phyloP scores from a whole-genome alignment of 2,329 filamentous ascomycete genomes.

The Penicillium sp. region DNA sequence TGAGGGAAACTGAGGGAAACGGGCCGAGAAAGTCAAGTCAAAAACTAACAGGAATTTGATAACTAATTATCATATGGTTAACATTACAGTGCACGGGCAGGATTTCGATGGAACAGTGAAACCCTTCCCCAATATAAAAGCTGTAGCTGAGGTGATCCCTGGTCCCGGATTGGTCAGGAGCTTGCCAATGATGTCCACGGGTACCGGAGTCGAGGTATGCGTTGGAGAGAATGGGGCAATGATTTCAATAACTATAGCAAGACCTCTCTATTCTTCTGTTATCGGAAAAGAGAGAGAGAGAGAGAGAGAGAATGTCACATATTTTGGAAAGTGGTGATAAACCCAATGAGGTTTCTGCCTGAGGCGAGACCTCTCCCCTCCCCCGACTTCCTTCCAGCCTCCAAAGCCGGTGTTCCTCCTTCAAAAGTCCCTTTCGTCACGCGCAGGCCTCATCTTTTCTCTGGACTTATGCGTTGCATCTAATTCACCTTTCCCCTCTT shows the following conservation, averaged over 20 bases:
- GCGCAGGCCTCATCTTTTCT: background rate
- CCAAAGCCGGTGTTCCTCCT: background rate
- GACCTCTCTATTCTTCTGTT: too few relatives aligned
- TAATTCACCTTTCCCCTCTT: background rate
- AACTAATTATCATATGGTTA: background rate
- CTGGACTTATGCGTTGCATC: background rate
- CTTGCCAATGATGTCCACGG: constrained; percentile 14
- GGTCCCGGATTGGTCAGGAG: constrained; percentile 20
- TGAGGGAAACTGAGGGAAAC: too few relatives aligned
- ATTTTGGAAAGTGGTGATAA: background rate
- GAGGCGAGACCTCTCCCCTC: constrained; percentile 1
- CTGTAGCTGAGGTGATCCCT: constrained; percentile 5
- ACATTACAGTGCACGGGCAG: background rate
- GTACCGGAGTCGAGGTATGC: background rate
- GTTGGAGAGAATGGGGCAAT: background rate
- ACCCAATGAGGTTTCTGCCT: background rate
- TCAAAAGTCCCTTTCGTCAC: background rate
- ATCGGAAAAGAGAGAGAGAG: constrained; percentile 12
- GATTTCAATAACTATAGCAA: background rate
- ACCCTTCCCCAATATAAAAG: background rate
- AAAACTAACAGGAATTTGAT: too few relatives aligned
- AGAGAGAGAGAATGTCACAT: background rate
- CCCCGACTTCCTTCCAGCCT: background rate
- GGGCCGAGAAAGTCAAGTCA: too few relatives aligned
- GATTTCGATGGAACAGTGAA: background rate